Evolutionary conservation across 2,329 filamentous ascomycete species (phyloP), one percentile per base, ranked within the genome.

Genomic region (Aureobasidium sp.): DNA sequence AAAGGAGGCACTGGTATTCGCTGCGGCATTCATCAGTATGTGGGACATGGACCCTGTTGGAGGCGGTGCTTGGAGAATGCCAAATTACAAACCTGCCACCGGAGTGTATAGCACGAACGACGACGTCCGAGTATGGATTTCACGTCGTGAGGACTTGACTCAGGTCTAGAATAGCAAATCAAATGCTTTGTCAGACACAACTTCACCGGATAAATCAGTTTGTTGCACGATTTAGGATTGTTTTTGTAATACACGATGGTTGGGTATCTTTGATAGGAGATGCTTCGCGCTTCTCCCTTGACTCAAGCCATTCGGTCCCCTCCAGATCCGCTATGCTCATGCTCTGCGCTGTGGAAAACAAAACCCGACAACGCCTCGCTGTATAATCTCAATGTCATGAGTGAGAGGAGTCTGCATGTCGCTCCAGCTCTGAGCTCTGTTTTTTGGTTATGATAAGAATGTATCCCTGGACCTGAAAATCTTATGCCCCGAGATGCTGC

Each of bases 61-160:
- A 52, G 75, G 76, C 17, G 73, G 72, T 7, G 73, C 71, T 0
- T 84, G 83, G 78, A 74, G 74, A 20, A 74, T 86, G 47, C 84
- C 85, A 0, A 73, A 71, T 44, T 76, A 78, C 68, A 75, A 69
- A 67, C 77, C 75, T 65, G 79, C 78, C 6, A 79, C 76, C 59
- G 79, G 77, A 2, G 76, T 83, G 15, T 81, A 78, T 66, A 73
- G 77, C 62, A 84, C 84, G 10, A 76, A 71, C 48, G 74, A 74
- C 15, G 80, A 85, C 67, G 72, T 84, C 8, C 77, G 79, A 59
- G 84, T 85, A 3, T 80, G 79, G 70, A 75, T 87, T 59, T 79
- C 66, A 63, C 66, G 67, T 24, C 57, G 57, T 24, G 32, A 59
- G 34, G 43, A 34, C 15, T 24, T 59, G 32, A 43, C 55, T 12